phyloP scores from a whole-genome alignment of 306 rosid genomes.

The Trifolium pratense region DNA sequence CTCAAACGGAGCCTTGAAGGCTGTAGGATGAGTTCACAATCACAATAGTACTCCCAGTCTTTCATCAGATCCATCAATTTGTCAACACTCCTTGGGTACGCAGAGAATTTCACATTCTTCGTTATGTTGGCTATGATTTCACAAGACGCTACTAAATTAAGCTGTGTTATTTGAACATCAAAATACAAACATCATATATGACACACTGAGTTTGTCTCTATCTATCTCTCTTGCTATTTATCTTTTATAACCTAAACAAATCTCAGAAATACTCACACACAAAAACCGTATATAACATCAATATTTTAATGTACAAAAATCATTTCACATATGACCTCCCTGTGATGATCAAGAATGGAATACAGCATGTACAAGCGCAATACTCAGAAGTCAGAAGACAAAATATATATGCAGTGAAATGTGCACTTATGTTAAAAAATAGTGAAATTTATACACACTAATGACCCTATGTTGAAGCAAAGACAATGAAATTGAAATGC shows the following conservation, averaged over 20 bases:
- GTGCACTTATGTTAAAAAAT: constrained; percentile 9
- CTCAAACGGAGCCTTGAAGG: background rate
- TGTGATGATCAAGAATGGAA: background rate
- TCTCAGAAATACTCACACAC: too few relatives aligned
- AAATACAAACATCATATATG: background rate
- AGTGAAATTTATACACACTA: constrained; percentile 14
- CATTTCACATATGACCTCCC: background rate
- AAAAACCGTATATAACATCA: too few relatives aligned
- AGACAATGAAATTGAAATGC: constrained; percentile 18
- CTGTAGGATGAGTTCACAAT: too few relatives aligned
- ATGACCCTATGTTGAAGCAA: background rate
- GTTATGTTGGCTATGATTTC: background rate
- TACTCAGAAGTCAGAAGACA: background rate
- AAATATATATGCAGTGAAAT: background rate
- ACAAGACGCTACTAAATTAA: background rate
- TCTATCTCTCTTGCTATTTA: background rate
- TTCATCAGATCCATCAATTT: background rate
- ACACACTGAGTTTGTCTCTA: background rate
- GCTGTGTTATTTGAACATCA: background rate
- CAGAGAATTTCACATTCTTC: background rate
- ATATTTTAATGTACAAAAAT: too few relatives aligned
- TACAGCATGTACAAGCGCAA: constrained; percentile 5
- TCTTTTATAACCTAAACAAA: background rate
- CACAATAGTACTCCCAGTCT: background rate
- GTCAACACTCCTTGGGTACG: background rate